These are phyloP conservation scores for Ramaria sp. DNA, from an alignment of 768 basidiomycete genomes.

Conservation along the genomic window DNA sequence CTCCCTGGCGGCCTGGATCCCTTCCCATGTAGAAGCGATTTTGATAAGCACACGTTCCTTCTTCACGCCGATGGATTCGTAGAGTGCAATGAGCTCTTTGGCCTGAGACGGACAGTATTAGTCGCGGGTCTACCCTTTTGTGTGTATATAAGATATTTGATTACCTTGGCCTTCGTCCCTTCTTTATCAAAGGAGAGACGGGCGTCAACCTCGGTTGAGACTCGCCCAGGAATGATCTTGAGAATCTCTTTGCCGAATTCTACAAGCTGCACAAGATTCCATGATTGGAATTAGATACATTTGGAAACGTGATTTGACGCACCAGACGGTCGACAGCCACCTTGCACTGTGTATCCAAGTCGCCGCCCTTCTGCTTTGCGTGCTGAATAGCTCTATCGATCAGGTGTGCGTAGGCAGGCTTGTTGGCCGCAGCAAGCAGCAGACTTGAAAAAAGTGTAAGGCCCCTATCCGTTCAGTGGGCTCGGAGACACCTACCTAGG, in stretches of 20 bases:
- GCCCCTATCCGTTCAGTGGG: too few species aligned
- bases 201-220: slow-evolving; percentile 98
- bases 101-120: slow-evolving; percentile 21
- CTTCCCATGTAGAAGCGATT: slow-evolving; percentile 99
- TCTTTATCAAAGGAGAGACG: slow-evolving; percentile 94
- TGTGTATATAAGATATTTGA: too few species aligned
- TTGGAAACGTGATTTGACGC: slow-evolving; percentile 16
- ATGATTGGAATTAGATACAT: slow-evolving; percentile 9
- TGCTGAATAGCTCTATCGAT: slow-evolving; percentile 65
- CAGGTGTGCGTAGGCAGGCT: slow-evolving; percentile 72
- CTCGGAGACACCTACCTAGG: slow-evolving; percentile 67
- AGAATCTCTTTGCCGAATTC: slow-evolving; percentile 97
- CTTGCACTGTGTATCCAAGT: slow-evolving; percentile 63
- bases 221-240: slow-evolving; percentile 91
- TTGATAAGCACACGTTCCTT: slow-evolving; percentile 97
- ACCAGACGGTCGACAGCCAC: slow-evolving; percentile 86
- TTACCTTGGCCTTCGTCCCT: slow-evolving; percentile 78
- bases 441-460: too few species aligned
- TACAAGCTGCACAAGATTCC: slow-evolving; percentile 57
- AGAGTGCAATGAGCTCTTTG: slow-evolving; percentile 73
- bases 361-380: slow-evolving; percentile 74
- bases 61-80: slow-evolving; percentile 86
- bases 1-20: slow-evolving; percentile 96
- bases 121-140: slow-evolving; percentile 8
- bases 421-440: slow-evolving; percentile 87